A percentile compares a stretch with the other conserved stretches of the same genome.
phyloP scores from a whole-genome alignment of 2,329 filamentous ascomycete genomes.

The Berkeleyomyces rouxiae region DNA sequence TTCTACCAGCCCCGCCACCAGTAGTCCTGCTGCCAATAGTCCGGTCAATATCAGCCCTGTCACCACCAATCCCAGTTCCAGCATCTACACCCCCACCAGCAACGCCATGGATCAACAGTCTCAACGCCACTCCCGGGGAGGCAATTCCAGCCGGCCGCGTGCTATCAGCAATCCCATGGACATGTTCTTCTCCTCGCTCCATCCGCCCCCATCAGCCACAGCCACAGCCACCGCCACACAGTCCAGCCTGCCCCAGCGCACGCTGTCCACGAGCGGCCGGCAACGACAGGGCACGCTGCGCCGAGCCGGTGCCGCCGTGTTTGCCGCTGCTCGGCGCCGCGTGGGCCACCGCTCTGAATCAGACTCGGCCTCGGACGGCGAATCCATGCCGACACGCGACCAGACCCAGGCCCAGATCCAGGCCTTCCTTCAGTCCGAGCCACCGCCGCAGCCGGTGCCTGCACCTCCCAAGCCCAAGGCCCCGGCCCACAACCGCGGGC shows the following conservation, averaged over 20 bases:
- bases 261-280: neutral
- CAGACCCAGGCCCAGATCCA: slow-evolving; percentile 1
- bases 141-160: neutral
- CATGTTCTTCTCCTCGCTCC: neutral
- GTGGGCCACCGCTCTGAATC: neutral
- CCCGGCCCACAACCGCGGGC: neutral
- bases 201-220: neutral
- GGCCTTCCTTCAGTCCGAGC: neutral
- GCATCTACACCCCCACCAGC: neutral
- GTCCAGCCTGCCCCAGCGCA: neutral
- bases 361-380: neutral
- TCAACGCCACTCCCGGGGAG: neutral
- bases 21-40: no score
- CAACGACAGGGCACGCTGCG: neutral
- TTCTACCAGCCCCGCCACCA: no score
- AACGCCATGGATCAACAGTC: neutral
- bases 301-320: slow-evolving; percentile 9
- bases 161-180: neutral
- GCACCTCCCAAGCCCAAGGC: neutral
- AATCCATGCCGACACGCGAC: neutral
- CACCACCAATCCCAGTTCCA: no score
- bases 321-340: slow-evolving; percentile 1
- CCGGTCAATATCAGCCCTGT: no score
- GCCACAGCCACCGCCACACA: neutral
- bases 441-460: neutral